Evolutionary conservation across 2,329 filamentous ascomycete species (phyloP).

Genomic region (Clonostachys byssicola): DNA sequence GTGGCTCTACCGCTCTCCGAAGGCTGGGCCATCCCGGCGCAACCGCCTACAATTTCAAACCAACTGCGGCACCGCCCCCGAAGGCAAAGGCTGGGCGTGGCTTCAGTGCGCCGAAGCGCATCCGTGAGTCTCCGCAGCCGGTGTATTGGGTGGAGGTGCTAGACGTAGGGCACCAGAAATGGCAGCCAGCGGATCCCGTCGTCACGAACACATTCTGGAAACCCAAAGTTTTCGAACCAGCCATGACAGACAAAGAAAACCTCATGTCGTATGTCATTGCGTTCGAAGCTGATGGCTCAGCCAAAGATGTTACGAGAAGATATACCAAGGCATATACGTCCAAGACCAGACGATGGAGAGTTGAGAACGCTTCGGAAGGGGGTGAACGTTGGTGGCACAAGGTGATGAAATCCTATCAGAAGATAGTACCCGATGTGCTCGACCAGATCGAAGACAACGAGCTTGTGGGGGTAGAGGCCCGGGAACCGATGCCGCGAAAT

Average conservation of each 20-base stretch:
- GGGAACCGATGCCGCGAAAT: slow-evolving; percentile 82
- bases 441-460: slow-evolving; percentile 84
- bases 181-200: slow-evolving; percentile 82
- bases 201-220: slow-evolving; percentile 76
- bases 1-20: slow-evolving; percentile 31
- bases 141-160: slow-evolving; percentile 95
- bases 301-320: slow-evolving; percentile 79
- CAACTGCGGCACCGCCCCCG: slow-evolving; percentile 30
- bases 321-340: slow-evolving; percentile 88
- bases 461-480: slow-evolving; percentile 63
- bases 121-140: slow-evolving; percentile 71
- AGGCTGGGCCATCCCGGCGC: slow-evolving; percentile 51
- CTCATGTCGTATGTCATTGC: slow-evolving; percentile 78
- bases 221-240: slow-evolving; percentile 75
- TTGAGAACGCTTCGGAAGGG: slow-evolving; percentile 57
- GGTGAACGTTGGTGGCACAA: slow-evolving; percentile 50
- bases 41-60: slow-evolving; percentile 43
- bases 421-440: slow-evolving; percentile 47
- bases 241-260: slow-evolving; percentile 72
- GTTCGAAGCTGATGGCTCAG: slow-evolving; percentile 76
- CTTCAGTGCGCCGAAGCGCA: slow-evolving; percentile 30
- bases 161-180: slow-evolving; percentile 82
- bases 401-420: slow-evolving; percentile 43
- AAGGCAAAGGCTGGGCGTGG: slow-evolving; percentile 5
- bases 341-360: slow-evolving; percentile 78